These are phyloP conservation scores for Gaeumannomyces sp. DNA, from an alignment of 2,329 filamentous ascomycete species.

Conservation along the genomic window DNA sequence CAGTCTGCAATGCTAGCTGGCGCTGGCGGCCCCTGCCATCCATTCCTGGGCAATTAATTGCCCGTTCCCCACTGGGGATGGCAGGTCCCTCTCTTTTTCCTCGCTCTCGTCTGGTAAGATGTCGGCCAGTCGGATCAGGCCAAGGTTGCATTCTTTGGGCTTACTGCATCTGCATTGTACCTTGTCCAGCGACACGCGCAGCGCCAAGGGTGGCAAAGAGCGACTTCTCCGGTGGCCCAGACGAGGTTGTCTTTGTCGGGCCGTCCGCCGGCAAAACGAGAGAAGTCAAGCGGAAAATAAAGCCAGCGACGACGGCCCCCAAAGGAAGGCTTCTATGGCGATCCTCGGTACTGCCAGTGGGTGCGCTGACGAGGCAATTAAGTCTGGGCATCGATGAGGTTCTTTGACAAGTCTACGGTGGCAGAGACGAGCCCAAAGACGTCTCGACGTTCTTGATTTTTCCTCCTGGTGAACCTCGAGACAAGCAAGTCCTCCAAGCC, in stretches of 20 bases:
- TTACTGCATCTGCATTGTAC: neutral
- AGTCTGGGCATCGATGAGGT: neutral
- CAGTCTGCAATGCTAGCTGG: neutral
- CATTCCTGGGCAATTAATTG: neutral
- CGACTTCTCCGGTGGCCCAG: neutral
- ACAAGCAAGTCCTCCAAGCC: too few species aligned
- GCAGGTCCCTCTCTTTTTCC: too few species aligned
- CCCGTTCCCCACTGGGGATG: neutral
- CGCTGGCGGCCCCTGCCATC: too few species aligned
- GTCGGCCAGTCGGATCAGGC: neutral
- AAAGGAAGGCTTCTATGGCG: neutral
- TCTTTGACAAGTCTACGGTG: neutral
- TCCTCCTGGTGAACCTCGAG: too few species aligned
- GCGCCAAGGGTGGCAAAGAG: neutral
- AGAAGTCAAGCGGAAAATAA: neutral
- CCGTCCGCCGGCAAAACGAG: neutral
- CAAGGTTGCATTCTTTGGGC: neutral
- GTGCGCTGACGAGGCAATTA: neutral
- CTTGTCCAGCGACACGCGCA: neutral
- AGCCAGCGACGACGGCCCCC: neutral
- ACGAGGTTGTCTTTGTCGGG: neutral
- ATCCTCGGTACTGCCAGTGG: neutral
- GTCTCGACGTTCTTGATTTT: too few species aligned
- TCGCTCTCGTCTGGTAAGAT: too few species aligned
- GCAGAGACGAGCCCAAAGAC: too few species aligned